A percentile compares a stretch with the other conserved stretches of the same genome.
phyloP scores from a whole-genome alignment of 208 protist species.

The Trypanosoma cruzi region DNA sequence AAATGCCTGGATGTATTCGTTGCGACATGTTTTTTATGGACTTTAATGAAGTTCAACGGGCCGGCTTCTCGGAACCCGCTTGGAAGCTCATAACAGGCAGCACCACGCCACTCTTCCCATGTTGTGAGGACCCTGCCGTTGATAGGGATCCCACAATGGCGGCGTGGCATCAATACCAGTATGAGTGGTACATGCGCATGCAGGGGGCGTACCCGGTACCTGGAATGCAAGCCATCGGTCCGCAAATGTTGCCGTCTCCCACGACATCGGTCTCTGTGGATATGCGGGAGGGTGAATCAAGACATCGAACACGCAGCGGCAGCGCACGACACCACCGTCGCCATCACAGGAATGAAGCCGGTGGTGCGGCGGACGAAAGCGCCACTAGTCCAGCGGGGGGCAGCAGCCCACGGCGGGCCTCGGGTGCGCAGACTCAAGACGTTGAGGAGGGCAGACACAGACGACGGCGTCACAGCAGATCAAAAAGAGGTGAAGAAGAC shows the following conservation, averaged over 20 bases:
- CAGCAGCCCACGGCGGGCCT: neutral
- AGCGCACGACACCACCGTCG: neutral
- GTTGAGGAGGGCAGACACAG: neutral
- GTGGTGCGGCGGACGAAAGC: neutral
- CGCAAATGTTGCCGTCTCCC: neutral
- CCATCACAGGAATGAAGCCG: neutral
- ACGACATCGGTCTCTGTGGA: neutral
- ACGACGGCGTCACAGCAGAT: neutral
- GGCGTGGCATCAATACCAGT: conserved; percentile 43
- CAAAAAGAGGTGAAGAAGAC: neutral
- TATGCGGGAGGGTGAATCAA: neutral
- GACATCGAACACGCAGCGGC: neutral
- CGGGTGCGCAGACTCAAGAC: neutral
- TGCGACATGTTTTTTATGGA: conserved; percentile 91
- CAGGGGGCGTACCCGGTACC: conserved; percentile 15
- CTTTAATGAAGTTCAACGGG: conserved; percentile 64
- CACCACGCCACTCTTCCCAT: conserved; percentile 42
- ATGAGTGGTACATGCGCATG: conserved; percentile 24
- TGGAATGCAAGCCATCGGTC: neutral
- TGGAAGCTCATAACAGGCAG: conserved; percentile 78
- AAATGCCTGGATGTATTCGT: conserved; percentile 80
- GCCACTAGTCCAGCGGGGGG: neutral
- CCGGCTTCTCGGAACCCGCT: conserved; percentile 71
- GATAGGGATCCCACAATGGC: conserved; percentile 77
- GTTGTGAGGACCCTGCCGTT: conserved; percentile 48